phyloP scores from a whole-genome alignment of 441 rosid genomes.

The Erodium chrysanthum region DNA sequence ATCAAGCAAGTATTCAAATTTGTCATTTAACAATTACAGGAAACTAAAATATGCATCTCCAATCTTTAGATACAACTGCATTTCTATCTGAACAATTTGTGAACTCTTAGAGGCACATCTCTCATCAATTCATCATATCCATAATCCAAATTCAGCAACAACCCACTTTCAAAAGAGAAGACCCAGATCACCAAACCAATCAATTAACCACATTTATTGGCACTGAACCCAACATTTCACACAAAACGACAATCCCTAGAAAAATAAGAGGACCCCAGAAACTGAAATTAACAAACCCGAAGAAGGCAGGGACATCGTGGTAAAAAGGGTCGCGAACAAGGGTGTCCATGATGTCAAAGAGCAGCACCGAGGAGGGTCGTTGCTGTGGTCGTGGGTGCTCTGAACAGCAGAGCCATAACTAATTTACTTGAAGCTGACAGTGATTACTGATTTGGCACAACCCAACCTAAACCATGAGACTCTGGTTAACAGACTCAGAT shows the following conservation, averaged over 20 bases:
- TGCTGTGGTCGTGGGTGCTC: neutral
- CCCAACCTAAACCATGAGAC: too few species aligned
- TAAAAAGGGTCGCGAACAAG: slow-evolving; percentile 87
- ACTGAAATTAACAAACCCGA: slow-evolving; percentile 33
- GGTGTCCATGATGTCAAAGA: slow-evolving; percentile 89
- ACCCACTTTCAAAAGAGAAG: neutral
- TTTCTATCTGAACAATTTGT: neutral
- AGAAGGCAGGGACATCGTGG: slow-evolving; percentile 67
- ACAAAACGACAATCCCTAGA: neutral
- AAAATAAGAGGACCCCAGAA: neutral
- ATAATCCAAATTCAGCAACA: neutral
- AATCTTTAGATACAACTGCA: neutral
- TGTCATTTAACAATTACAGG: neutral
- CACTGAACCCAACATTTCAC: neutral
- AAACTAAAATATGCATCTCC: too few species aligned
- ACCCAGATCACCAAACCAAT: neutral
- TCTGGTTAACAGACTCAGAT: too few species aligned
- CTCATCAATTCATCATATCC: neutral
- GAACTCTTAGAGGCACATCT: neutral
- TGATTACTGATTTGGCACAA: too few species aligned
- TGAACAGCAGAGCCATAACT: neutral
- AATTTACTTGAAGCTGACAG: neutral
- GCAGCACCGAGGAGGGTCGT: slow-evolving; percentile 36
- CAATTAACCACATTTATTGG: neutral
- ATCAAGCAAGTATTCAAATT: neutral